phyloP scores from a whole-genome alignment of 225 moss, liverwort and hornwort species.

The Sphagnum contortum region DNA sequence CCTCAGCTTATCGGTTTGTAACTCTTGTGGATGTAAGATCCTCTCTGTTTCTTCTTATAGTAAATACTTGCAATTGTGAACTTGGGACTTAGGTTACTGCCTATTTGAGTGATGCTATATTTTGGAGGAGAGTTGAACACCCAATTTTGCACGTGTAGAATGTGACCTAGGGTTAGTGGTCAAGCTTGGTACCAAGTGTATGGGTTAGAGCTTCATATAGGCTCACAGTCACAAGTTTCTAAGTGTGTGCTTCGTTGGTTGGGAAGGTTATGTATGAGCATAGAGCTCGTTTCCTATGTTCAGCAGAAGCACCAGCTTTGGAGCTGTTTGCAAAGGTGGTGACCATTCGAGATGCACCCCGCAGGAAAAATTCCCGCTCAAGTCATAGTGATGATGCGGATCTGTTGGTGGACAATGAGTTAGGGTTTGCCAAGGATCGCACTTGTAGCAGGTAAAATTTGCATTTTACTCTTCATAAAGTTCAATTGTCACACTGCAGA shows the following conservation, averaged over 20 bases:
- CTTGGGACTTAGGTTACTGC: too few species aligned
- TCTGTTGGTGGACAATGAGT: conserved; percentile 77
- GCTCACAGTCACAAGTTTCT: too few species aligned
- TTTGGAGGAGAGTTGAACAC: too few species aligned
- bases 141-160: too few species aligned
- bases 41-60: background rate
- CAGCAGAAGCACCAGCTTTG: conserved; percentile 57
- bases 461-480: too few species aligned
- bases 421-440: conserved; percentile 86
- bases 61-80: too few species aligned
- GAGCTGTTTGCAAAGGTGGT: conserved; percentile 65
- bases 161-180: too few species aligned
- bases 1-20: conserved; percentile 82
- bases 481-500: conserved; percentile 8
- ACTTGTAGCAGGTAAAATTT: conserved; percentile 52
- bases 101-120: too few species aligned
- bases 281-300: conserved; percentile 74
- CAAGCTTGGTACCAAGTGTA: too few species aligned
- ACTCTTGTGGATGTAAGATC: conserved; percentile 74
- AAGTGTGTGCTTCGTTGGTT: too few species aligned
- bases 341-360: conserved; percentile 55
- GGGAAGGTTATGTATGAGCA: conserved; percentile 84
- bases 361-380: conserved; percentile 37
- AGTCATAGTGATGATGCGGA: conserved; percentile 64
- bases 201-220: too few species aligned